Evolutionary conservation across 768 basidiomycete species (phyloP), one percentile per base, ranked within the genome.

Genomic region (Rhodotorula kratochvilovae): DNA sequence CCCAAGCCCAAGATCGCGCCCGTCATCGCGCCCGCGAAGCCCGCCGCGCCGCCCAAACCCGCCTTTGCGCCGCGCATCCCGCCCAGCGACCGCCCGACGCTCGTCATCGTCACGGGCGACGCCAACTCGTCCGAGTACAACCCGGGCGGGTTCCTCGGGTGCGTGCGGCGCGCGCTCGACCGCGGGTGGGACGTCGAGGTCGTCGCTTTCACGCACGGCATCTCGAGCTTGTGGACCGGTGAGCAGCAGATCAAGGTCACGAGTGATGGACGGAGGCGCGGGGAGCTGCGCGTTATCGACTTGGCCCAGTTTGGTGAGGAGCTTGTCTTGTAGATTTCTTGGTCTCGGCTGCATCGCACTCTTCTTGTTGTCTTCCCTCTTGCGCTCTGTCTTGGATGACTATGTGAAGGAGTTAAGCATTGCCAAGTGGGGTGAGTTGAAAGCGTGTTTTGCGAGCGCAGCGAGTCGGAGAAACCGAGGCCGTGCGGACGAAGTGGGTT

Each of bases 131-230:
- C 90, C 11, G 90, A 95, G 79, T 96, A 95, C 79, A 94, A 88
- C 80, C 90, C 91, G 70, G 90, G 92, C 77, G 94, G 94, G 12
- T 98, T 96, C 82, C 79, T 93, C 35, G 92, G 92, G 0, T 89
- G 90, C 55, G 91, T 93, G 21, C 83, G 90, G 67, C 87, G 88
- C 21, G 94, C 94, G 10, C 81, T 97, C 76, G 88, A 87, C 81
- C 86, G 88, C 58, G 94, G 94, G 4, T 98, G 94, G 94, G 85
- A 84, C 67, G 92, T 98, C n/a, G 94, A 98, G 81, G 78, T 97
- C 77, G 93, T 92, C 81, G 90, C 90, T 1, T 98, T 92, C 89
- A 89, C 90, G 78, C 87, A 88, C 8, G 80, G 80, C 13, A 42
- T 71, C 33, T 69, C 67, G 33, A 60, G 67, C 60, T 61, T 62